These are phyloP conservation scores for Pterocarpus santalinus DNA, from an alignment of 306 rosid genomes.

Conservation along the genomic window DNA sequence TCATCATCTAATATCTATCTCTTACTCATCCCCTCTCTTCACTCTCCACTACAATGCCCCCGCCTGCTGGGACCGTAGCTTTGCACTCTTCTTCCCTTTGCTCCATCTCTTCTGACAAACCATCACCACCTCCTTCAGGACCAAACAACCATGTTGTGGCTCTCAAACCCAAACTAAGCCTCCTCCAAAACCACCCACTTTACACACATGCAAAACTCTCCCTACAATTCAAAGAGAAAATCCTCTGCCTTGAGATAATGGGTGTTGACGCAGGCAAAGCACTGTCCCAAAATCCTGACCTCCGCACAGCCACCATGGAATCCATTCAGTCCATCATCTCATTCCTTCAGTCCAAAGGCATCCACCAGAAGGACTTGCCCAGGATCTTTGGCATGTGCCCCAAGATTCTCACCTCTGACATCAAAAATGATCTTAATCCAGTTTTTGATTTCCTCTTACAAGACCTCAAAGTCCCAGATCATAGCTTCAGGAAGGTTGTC, in stretches of 20 bases:
- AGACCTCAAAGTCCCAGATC: conserved; percentile 74
- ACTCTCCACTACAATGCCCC: conserved; percentile 49
- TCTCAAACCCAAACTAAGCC: conserved; percentile 62
- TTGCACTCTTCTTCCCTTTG: conserved; percentile 70
- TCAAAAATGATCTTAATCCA: conserved; percentile 76
- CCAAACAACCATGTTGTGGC: conserved; percentile 47
- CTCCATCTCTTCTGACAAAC: conserved; percentile 55
- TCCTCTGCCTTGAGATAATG: conserved; percentile 90
- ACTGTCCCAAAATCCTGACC: conserved; percentile 76
- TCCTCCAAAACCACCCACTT: conserved; percentile 80
- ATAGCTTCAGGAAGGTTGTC: conserved; percentile 66
- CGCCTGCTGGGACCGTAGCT: conserved; percentile 54
- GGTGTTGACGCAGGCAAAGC: conserved; percentile 92
- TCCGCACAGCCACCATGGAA: conserved; percentile 63
- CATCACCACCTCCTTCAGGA: conserved; percentile 49
- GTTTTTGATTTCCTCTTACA: conserved; percentile 72
- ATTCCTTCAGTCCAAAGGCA: conserved; percentile 82
- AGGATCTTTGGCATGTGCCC: conserved; percentile 95
- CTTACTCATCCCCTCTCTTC: neutral
- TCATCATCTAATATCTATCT: neutral
- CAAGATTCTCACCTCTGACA: conserved; percentile 70
- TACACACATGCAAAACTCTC: conserved; percentile 67
- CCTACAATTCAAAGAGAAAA: conserved; percentile 83
- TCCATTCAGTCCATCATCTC: conserved; percentile 72
- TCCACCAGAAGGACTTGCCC: conserved; percentile 71